phyloP scores from a whole-genome alignment of 2,329 filamentous ascomycete genomes.

The Penicillium sp. region DNA sequence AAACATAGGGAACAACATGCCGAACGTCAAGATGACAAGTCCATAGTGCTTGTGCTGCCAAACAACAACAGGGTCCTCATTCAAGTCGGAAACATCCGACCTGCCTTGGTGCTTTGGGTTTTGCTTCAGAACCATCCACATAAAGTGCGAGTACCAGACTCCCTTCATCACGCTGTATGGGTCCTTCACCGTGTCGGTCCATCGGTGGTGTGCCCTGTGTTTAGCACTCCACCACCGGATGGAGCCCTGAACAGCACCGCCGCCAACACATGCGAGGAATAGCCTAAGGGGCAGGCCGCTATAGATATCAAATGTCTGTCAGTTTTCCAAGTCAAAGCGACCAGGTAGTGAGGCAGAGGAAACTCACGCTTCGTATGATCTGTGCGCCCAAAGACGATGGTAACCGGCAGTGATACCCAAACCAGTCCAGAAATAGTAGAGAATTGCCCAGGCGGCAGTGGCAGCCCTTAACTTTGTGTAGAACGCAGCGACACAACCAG shows the following conservation, averaged over 20 bases:
- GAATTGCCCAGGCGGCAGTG: slow-evolving; percentile 67
- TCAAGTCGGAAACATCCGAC: slow-evolving; percentile 80
- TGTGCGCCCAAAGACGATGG: slow-evolving; percentile 79
- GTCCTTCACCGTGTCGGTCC: slow-evolving; percentile 84
- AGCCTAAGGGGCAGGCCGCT: slow-evolving; percentile 70
- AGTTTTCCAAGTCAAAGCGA: neutral
- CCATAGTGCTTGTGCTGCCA: slow-evolving; percentile 84
- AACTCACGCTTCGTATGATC: slow-evolving; percentile 58
- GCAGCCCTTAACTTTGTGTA: slow-evolving; percentile 69
- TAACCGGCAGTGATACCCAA: slow-evolving; percentile 75
- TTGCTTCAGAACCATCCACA: slow-evolving; percentile 88
- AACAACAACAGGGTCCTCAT: slow-evolving; percentile 75
- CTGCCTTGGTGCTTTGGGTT: slow-evolving; percentile 72
- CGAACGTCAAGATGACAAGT: slow-evolving; percentile 71
- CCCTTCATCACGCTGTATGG: slow-evolving; percentile 87
- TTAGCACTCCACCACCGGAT: slow-evolving; percentile 82
- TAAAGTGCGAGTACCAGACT: slow-evolving; percentile 73
- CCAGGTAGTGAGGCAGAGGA: neutral
- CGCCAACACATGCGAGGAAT: slow-evolving; percentile 73
- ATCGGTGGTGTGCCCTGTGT: slow-evolving; percentile 80
- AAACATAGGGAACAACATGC: slow-evolving; percentile 67
- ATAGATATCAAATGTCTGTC: slow-evolving; percentile 30
- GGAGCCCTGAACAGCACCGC: slow-evolving; percentile 76
- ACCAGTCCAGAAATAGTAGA: slow-evolving; percentile 77
- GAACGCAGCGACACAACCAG: slow-evolving; percentile 68